phyloP scores from a whole-genome alignment of 1,284 basidiomycete species.

The Cryptococcus floricola region DNA sequence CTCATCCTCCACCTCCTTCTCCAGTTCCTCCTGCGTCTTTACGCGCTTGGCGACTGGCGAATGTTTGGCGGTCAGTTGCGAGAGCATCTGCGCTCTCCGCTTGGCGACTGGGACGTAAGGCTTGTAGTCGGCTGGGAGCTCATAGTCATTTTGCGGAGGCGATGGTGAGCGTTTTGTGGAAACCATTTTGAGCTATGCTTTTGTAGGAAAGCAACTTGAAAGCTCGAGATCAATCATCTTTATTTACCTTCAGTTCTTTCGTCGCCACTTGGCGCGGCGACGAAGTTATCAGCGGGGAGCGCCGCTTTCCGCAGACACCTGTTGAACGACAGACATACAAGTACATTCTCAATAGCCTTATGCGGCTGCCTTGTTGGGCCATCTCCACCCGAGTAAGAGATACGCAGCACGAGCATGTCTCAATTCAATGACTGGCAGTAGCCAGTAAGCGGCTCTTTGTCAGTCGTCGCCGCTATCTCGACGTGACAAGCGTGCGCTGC shows the following conservation, averaged over 20 bases:
- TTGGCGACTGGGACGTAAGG: slow-evolving; percentile 87
- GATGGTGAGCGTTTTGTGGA: slow-evolving; percentile 7
- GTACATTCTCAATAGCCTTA: too few species aligned
- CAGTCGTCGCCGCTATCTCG: too few species aligned
- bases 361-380: too few species aligned
- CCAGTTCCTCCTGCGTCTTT: slow-evolving; percentile 57
- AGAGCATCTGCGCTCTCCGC: slow-evolving; percentile 73
- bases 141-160: slow-evolving; percentile 52
- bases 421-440: too few species aligned
- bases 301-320: too few species aligned
- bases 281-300: too few species aligned
- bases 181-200: slow-evolving; percentile 5
- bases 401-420: too few species aligned
- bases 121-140: slow-evolving; percentile 56
- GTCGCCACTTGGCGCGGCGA: neutral
- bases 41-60: slow-evolving; percentile 54
- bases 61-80: slow-evolving; percentile 56
- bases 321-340: too few species aligned
- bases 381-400: too few species aligned
- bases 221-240: neutral
- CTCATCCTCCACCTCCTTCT: slow-evolving; percentile 57
- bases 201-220: neutral
- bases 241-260: neutral
- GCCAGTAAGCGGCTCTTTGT: too few species aligned
- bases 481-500: too few species aligned